Percentiles rank a stretch among this genome's conserved stretches.
These are phyloP conservation scores for Rosa multiflora DNA, from an alignment of 306 rosid genomes.

Conservation along the genomic window DNA sequence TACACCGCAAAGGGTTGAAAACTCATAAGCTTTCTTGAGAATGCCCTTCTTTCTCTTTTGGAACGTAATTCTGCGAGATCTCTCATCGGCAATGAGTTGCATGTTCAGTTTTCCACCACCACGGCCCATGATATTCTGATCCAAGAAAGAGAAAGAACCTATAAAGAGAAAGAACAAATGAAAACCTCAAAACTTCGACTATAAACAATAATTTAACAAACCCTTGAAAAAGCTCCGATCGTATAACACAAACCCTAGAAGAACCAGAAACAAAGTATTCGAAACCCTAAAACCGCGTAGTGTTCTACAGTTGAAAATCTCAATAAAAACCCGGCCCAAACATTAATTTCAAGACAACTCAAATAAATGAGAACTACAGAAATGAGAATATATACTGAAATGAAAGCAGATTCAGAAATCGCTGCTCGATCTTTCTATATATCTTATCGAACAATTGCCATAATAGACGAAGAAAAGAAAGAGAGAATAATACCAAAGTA, in stretches of 20 bases:
- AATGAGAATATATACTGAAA: not conserved
- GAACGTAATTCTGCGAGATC: slow-evolving; percentile 6
- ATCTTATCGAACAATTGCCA: not conserved
- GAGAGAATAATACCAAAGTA: not conserved
- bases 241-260: not conserved
- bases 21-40: slow-evolving; percentile 16
- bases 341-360: not conserved
- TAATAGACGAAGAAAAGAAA: not conserved
- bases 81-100: slow-evolving; percentile 8
- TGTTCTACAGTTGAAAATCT: not conserved
- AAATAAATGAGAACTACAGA: not conserved
- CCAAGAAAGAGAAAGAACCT: not conserved
- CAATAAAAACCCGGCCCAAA: not conserved
- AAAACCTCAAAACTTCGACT: not conserved
- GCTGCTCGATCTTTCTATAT: not conserved
- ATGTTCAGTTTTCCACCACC: slow-evolving; percentile 18
- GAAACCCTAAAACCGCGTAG: not conserved
- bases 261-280: not conserved
- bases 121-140: slow-evolving; percentile 18
- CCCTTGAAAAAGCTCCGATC: not conserved
- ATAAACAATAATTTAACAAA: not conserved
- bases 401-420: not conserved
- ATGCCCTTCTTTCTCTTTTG: slow-evolving; percentile 20
- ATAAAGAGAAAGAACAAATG: not conserved
- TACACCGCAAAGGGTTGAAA: slow-evolving; percentile 1